Evolutionary conservation across 2,329 filamentous ascomycete species (phyloP), one percentile per base, ranked within the genome.

Genomic region (Sporothrix dimorphospora): DNA sequence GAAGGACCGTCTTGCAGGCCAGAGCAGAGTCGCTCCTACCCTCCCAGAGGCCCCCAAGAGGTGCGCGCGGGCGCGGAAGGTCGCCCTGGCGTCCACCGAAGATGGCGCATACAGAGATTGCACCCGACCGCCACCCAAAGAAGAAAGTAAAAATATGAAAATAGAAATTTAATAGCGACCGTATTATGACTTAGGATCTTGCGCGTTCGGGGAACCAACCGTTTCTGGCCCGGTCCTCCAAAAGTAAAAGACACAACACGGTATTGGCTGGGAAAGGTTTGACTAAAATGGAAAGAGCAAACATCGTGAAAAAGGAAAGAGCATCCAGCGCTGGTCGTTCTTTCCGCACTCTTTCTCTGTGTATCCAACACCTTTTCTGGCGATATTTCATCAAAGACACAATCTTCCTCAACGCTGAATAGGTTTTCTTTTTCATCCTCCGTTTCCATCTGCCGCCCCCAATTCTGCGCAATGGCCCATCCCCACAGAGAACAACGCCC

Each of bases 41-140:
- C 42, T 49, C 45, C 21, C 16, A 16, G n/a, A n/a, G n/a, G n/a
- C n/a, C n/a, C n/a, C n/a, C n/a, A 16, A 12, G 53, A 51, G 5
- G 47, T n/a, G 21, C 34, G 34, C 34, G 8, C 34, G 38, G n/a
- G 34, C 34, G n/a, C 34, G 57, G n/a, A 63, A 63, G 34, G 57
- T 21, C 19, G 55, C 30, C 19, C 30, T 11, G 30, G n/a, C 34
- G 30, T 40, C 55, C 59, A 42, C 59, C 59, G 59, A 27, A n/a
- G 19, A 30, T 55, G 67, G 67, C 63, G 63, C 63, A 67, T 55
- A 67, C 66, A 69, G 66, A 69, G 49, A 69, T 69, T 69, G 66
- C 66, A 61, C 55, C 55, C 30, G n/a, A 38, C 66, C 34, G 27
- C 66, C 47, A 24, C 19, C 9, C 16, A 40, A 40, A 40, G 47